A percentile compares a stretch with the other conserved stretches of the same genome.
phyloP scores from a whole-genome alignment of 2,329 filamentous ascomycete genomes.

The Ceratocystis ficicola region DNA sequence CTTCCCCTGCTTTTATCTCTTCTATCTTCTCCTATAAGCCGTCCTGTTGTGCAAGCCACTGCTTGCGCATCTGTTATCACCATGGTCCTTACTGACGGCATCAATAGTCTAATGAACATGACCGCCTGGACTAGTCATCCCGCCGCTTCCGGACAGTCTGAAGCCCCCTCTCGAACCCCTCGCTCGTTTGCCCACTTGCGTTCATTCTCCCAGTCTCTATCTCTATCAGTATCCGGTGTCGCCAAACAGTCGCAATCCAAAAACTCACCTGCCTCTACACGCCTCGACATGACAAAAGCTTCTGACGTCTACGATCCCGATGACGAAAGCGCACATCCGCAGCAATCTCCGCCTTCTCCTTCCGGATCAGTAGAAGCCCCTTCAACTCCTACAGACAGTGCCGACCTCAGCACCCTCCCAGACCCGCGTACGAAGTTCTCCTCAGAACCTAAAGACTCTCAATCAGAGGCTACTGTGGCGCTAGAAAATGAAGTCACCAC shows the following conservation, averaged over 20 bases:
- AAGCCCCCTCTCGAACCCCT: constrained; percentile 16
- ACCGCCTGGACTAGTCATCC: constrained; percentile 41
- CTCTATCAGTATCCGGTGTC: constrained; percentile 5
- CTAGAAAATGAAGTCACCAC: constrained; percentile 67
- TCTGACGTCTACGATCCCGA: constrained; percentile 21
- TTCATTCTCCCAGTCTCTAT: constrained; percentile 19
- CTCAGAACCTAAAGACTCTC: constrained; percentile 16
- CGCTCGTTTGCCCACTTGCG: constrained; percentile 20
- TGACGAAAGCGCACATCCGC: constrained; percentile 17
- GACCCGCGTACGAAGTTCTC: constrained; percentile 46
- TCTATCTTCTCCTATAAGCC: background rate
- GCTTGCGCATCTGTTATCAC: background rate
- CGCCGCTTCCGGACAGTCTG: constrained; percentile 13
- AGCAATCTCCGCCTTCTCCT: constrained; percentile 9
- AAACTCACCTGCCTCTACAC: constrained; percentile 11
- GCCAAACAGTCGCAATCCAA: constrained; percentile 3
- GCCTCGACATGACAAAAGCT: constrained; percentile 16
- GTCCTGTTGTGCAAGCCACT: background rate
- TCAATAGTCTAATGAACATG: constrained; percentile 41
- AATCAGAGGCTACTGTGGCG: background rate
- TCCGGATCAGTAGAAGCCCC: constrained; percentile 4
- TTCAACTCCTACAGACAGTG: constrained; percentile 37
- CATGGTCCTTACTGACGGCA: constrained; percentile 20
- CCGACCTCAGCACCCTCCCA: constrained; percentile 57
- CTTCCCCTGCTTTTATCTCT: background rate